phyloP scores from a whole-genome alignment of 495 filamentous ascomycete species.

The Cryomyces antarcticus region DNA sequence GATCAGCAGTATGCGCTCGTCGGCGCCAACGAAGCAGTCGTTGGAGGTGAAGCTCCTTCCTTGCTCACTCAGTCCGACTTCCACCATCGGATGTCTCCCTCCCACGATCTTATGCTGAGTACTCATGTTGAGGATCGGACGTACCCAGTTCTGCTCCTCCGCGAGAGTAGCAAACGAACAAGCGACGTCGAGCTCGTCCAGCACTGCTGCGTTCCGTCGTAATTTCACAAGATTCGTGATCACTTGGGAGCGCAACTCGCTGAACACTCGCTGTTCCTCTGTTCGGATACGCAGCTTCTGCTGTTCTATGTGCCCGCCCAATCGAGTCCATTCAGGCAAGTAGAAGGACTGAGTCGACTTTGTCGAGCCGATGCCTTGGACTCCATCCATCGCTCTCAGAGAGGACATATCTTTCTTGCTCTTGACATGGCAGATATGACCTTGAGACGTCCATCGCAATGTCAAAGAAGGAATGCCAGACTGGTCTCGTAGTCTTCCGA shows the following conservation, averaged over 20 bases:
- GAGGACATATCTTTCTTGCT: conserved; percentile 44
- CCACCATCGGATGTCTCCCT: conserved; percentile 79
- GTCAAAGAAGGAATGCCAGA: conserved; percentile 37
- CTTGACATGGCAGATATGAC: conserved; percentile 81
- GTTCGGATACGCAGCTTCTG: conserved; percentile 50
- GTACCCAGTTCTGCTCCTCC: conserved; percentile 44
- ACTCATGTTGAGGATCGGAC: conserved; percentile 43
- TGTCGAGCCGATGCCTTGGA: conserved; percentile 48
- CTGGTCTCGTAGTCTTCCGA: conserved; percentile 33
- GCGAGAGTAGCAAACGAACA: conserved; percentile 68
- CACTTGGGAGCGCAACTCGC: conserved; percentile 48
- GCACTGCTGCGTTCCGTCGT: conserved; percentile 65
- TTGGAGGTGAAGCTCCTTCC: conserved; percentile 73
- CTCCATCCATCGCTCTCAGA: conserved; percentile 16
- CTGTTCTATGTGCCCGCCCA: conserved; percentile 57
- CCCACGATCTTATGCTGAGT: conserved; percentile 46
- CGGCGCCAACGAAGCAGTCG: conserved; percentile 55
- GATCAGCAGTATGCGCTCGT: conserved; percentile 64
- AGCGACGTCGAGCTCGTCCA: conserved; percentile 81
- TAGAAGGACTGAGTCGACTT: conserved; percentile 76
- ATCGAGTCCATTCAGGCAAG: conserved; percentile 57
- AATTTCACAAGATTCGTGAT: conserved; percentile 61
- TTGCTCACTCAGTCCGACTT: conserved; percentile 54
- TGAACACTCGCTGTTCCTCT: conserved; percentile 62
- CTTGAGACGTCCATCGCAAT: conserved; percentile 65